Evolutionary conservation across 257 asterid genomes (phyloP), one percentile per base, ranked within the genome.

Genomic region (Lantana camara): DNA sequence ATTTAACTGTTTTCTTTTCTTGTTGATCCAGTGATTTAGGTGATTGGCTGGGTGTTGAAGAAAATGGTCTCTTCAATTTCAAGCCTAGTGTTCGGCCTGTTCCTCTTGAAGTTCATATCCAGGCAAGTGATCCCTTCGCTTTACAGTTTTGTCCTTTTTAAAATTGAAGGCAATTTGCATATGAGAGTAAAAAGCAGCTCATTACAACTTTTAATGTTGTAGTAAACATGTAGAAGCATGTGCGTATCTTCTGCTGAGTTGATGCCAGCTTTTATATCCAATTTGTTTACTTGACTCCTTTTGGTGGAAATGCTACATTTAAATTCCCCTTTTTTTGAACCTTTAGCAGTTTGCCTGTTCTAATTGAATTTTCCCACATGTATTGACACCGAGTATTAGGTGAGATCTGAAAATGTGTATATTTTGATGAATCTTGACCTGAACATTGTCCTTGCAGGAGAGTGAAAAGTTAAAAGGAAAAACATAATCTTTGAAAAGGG

Each of bases 41-140:
- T 70, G 96, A 90, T 76, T 93, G 99, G 99, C 78, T 93, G 78
- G 99, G 99, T 69, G 97, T 90, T 51, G 95, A 86, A 68, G 97
- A 93, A 79, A 78, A 37, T 74, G 99, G 99, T 51, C 83, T 93
- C 58, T 93, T 90, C 83, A 93, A 93, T 79, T 93, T 87, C 81
- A 93, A 93, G 86, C 99, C 99, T 34, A 93, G 99, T 80, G 99
- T 93, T 69, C 82, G 99, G 85, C 99, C 99, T 49, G 99, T 93
- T 71, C 97, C 99, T 51, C 99, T 93, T 59, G 99, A 93, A 85
- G 99, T 93, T 76, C 99, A 93, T 82, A 93, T 93, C 79, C 99
- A 93, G 99, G 99, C 76, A 82, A 76, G 91, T 79, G 27, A 46
- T 72, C 45, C 54, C 64, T 53, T 57, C n/a, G 46, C 49, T 19